A percentile compares a stretch with the other conserved stretches of the same genome.
Conservation (phyloP, 768 basidiomycete species). For the Cystofilobasidium capitatum region DNA sequence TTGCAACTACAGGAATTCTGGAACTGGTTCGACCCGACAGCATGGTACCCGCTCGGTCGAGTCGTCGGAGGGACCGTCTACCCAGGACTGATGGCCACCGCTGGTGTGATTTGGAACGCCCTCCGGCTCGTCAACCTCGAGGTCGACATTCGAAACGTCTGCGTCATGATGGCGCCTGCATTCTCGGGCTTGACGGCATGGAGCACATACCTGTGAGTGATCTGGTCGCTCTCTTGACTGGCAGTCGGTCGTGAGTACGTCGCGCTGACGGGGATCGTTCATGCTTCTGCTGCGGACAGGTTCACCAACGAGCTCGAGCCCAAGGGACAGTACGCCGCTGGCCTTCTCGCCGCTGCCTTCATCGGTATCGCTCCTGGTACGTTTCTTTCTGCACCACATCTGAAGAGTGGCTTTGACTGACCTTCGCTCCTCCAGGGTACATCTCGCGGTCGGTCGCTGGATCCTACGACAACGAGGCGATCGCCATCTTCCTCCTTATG, state of each 20-base stretch:
- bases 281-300: conserved; percentile 42
- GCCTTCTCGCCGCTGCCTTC: conserved; percentile 92
- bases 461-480: conserved; percentile 99
- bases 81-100: conserved; percentile 96
- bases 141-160: conserved; percentile 93
- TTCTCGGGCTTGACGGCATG: conserved; percentile 95
- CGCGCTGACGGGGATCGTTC: no score
- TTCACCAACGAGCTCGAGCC: conserved; percentile 96
- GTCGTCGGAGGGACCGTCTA: conserved; percentile 98
- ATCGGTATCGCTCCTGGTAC: conserved; percentile 83
- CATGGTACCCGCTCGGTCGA: conserved; percentile 98
- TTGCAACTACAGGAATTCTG: conserved; percentile 71
- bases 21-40: conserved; percentile 99
- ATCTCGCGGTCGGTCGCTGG: conserved; percentile 98
- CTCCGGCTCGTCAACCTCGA: conserved; percentile 83
- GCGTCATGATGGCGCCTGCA: conserved; percentile 91
- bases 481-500: conserved; percentile 99
- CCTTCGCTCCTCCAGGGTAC: conserved; percentile 49
- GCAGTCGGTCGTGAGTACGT: no score
- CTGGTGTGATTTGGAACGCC: conserved; percentile 88
- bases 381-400: no score
- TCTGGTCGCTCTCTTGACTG: background rate
- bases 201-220: conserved; percentile 87
- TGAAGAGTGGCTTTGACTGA: no score
- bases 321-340: conserved; percentile 57